Evolutionary conservation across 2,329 filamentous ascomycete species (phyloP).

Genomic region (Fonsecaea pedrosoi): DNA sequence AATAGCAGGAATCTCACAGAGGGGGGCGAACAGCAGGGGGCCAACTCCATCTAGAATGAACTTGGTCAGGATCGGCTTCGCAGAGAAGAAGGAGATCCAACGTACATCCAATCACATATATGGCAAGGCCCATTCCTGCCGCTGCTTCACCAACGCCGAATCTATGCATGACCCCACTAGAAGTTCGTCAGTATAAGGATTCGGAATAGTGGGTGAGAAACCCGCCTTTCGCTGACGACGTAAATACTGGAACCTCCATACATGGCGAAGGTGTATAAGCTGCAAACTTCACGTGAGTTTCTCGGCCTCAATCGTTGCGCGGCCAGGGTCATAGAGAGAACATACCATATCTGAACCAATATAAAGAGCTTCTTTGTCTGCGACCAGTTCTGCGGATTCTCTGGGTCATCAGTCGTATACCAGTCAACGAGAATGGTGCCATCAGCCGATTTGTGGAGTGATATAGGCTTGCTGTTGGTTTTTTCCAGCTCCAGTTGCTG

Average conservation of each 20-base stretch:
- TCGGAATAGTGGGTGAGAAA: not conserved
- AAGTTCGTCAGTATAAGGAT: conserved; percentile 4
- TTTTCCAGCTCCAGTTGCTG: conserved; percentile 39
- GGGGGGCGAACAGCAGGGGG: conserved; percentile 60
- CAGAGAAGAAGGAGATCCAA: not conserved
- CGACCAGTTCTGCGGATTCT: conserved; percentile 42
- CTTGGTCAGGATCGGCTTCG: not conserved
- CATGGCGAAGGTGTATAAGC: conserved; percentile 36
- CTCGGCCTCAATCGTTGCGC: not conserved
- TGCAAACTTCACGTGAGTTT: conserved; percentile 2
- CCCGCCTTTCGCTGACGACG: conserved; percentile 35
- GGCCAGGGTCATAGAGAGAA: not conserved
- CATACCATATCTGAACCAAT: conserved; percentile 35
- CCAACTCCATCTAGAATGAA: conserved; percentile 30
- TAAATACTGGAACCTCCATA: conserved; percentile 39
- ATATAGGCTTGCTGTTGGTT: conserved; percentile 42
- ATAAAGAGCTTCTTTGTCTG: conserved; percentile 34
- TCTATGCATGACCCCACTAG: conserved; percentile 27
- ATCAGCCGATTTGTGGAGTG: conserved; percentile 43
- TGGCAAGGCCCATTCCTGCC: conserved; percentile 32
- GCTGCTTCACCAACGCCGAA: conserved; percentile 28
- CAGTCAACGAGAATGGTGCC: conserved; percentile 39
- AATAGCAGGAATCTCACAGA: conserved; percentile 70
- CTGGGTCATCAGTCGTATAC: conserved; percentile 40
- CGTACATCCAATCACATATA: conserved; percentile 52